phyloP scores from a whole-genome alignment of 305 asterid genomes.

The Fraxinus ornus region DNA sequence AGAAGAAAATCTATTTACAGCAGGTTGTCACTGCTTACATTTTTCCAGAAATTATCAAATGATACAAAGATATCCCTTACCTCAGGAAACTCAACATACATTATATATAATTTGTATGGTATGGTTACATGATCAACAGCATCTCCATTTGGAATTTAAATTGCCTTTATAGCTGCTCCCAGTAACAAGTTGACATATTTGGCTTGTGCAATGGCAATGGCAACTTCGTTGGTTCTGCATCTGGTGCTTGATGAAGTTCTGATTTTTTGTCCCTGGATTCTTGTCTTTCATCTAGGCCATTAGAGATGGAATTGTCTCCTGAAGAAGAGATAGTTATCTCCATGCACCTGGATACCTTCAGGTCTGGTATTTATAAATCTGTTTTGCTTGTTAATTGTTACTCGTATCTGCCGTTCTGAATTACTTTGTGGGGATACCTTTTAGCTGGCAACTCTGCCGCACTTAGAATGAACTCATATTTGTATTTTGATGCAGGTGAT shows the following conservation, averaged over 20 bases:
- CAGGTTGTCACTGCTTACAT: neutral
- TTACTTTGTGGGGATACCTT: neutral
- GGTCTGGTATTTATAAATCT: slow-evolving; percentile 42
- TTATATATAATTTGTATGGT: neutral
- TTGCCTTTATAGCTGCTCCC: slow-evolving; percentile 9
- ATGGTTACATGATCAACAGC: neutral
- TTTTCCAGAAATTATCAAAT: neutral
- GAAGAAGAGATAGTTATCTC: slow-evolving; percentile 91
- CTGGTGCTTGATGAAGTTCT: slow-evolving; percentile 20
- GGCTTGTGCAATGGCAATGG: slow-evolving; percentile 18
- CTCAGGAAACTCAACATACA: neutral
- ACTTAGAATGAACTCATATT: slow-evolving; percentile 13
- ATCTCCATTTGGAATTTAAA: slow-evolving; percentile 1
- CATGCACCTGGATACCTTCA: slow-evolving; percentile 84
- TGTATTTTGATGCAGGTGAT: slow-evolving; percentile 7
- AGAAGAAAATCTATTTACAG: neutral
- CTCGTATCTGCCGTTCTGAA: neutral
- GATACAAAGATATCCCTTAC: neutral
- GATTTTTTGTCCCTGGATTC: slow-evolving; percentile 29
- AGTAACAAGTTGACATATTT: slow-evolving; percentile 4
- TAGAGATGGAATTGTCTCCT: slow-evolving; percentile 83
- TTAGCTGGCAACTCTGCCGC: slow-evolving; percentile 1
- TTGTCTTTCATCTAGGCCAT: slow-evolving; percentile 54
- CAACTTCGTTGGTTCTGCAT: slow-evolving; percentile 22
- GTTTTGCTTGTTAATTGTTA: slow-evolving; percentile 11